A percentile compares a stretch with the other conserved stretches of the same genome.
Evolutionary conservation across 495 filamentous ascomycete genomes (phyloP).

Genomic region (Ramalina intermedia): DNA sequence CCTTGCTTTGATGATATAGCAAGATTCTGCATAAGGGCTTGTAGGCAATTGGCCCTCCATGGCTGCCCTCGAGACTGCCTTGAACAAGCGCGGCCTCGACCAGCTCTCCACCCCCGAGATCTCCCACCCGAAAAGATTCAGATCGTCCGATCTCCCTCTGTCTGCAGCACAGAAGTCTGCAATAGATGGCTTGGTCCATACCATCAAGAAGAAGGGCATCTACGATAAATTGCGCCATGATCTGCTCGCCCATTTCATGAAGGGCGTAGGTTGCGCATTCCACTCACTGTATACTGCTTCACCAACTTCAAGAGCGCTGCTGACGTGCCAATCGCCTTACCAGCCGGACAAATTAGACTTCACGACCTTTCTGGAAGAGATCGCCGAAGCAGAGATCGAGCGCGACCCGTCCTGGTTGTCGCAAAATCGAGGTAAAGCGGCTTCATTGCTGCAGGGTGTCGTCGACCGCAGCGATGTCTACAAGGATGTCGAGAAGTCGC

Average conservation of each 20-base stretch:
- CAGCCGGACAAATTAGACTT: slow-evolving; percentile 40
- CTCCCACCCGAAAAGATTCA: slow-evolving; percentile 53
- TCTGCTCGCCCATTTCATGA: slow-evolving; percentile 66
- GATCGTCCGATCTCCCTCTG: slow-evolving; percentile 70
- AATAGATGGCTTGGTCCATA: slow-evolving; percentile 65
- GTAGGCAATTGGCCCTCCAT: slow-evolving; percentile 16
- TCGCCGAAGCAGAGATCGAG: slow-evolving; percentile 71
- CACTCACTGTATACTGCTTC: not conserved
- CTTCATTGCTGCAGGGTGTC: slow-evolving; percentile 72
- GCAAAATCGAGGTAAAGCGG: slow-evolving; percentile 65
- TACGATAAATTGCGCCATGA: slow-evolving; percentile 75
- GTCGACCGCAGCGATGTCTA: slow-evolving; percentile 73
- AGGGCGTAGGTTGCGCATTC: slow-evolving; percentile 40
- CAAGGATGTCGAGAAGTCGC: slow-evolving; percentile 49
- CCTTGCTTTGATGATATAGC: too few species aligned
- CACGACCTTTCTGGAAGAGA: slow-evolving; percentile 47
- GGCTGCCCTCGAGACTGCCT: slow-evolving; percentile 27
- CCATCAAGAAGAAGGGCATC: slow-evolving; percentile 82
- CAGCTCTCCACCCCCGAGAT: slow-evolving; percentile 25
- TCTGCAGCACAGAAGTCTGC: slow-evolving; percentile 53
- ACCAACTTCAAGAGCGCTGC: slow-evolving; percentile 1
- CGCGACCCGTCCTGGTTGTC: slow-evolving; percentile 62
- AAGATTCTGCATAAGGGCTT: too few species aligned
- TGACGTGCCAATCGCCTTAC: not conserved
- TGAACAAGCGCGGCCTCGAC: slow-evolving; percentile 9